These are phyloP conservation scores for Borealophlyctis nickersoniae DNA, from an alignment of 192 early-diverging fungal species.

Conservation along the genomic window DNA sequence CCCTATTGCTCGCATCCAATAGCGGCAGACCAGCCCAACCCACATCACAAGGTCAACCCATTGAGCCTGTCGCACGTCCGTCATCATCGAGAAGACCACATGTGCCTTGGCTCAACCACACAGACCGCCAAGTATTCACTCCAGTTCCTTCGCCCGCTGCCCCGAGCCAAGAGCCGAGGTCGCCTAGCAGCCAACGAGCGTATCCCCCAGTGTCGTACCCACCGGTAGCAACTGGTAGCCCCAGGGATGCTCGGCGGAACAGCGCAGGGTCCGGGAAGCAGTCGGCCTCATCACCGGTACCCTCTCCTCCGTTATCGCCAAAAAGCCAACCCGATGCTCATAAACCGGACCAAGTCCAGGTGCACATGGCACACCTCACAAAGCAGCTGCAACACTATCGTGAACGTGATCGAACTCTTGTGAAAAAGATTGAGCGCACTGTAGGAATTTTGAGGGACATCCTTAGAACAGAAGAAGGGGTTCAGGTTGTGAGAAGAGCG, in stretches of 20 bases:
- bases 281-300: not conserved
- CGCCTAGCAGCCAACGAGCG: not conserved
- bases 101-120: not conserved
- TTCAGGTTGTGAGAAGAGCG: no score
- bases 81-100: not conserved
- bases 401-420: conserved; percentile 9
- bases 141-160: not conserved
- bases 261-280: not conserved
- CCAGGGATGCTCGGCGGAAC: not conserved
- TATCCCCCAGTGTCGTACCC: not conserved
- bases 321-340: not conserved
- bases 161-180: not conserved
- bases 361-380: conserved; percentile 11
- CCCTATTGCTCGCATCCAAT: not conserved
- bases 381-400: not conserved
- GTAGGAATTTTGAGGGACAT: not conserved
- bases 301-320: not conserved
- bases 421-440: conserved; percentile 2
- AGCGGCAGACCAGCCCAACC: not conserved
- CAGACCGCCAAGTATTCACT: not conserved
- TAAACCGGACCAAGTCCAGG: not conserved
- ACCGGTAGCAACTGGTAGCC: no score
- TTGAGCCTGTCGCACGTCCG: not conserved
- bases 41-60: not conserved
- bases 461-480: not conserved